A percentile compares a stretch with the other conserved stretches of the same genome.
These are phyloP conservation scores for Solanum etuberosum DNA, from an alignment of 257 asterid species.

Conservation along the genomic window DNA sequence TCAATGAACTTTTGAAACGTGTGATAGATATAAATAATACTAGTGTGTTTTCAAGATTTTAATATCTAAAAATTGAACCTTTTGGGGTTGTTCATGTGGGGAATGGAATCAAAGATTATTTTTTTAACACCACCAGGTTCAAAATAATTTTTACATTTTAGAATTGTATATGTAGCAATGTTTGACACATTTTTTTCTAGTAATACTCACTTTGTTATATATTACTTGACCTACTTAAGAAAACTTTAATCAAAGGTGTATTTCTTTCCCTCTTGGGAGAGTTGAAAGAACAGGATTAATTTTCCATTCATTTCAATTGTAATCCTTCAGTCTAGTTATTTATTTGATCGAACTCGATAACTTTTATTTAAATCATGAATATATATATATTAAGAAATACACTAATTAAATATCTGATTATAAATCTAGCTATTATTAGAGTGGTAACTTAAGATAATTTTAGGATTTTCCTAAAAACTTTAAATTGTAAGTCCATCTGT, in stretches of 20 bases:
- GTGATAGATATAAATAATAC: not conserved
- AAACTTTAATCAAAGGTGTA: not conserved
- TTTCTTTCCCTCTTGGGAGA: not conserved
- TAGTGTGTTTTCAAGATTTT: not conserved
- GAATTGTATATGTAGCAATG: not conserved
- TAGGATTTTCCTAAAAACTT: not conserved
- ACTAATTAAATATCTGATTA: not conserved
- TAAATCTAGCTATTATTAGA: not conserved
- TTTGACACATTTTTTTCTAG: not conserved
- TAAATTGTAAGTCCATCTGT: not conserved
- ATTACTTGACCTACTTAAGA: not conserved
- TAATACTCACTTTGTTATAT: not conserved
- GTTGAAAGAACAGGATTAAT: not conserved
- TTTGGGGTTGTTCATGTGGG: not conserved
- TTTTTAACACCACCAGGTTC: not conserved
- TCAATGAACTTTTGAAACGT: not conserved
- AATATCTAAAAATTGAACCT: not conserved
- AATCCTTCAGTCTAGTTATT: not conserved
- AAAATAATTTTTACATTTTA: not conserved
- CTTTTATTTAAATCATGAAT: not conserved
- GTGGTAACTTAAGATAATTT: not conserved
- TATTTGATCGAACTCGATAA: not conserved
- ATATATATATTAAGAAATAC: not conserved
- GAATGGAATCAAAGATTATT: not conserved
- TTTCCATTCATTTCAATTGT: too few species aligned